Conservation (phyloP, 352 stramenopile genomes). For the Pythium dissotocum region DNA sequence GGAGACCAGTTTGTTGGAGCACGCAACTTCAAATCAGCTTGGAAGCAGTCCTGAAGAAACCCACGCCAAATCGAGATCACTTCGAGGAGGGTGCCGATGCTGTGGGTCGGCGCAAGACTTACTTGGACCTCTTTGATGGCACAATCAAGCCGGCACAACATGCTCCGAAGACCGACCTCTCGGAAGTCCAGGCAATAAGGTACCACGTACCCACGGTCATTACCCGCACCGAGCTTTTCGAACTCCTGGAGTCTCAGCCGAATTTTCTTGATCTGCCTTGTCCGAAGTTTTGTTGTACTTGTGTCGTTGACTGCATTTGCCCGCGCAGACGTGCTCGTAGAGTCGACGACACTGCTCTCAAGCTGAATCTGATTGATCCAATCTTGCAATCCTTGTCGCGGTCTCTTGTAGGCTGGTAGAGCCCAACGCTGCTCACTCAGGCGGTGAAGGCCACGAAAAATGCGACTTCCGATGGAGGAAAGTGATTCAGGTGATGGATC, state of each 20-base stretch:
- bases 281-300: slow-evolving; percentile 38
- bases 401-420: slow-evolving; percentile 48
- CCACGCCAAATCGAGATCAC: slow-evolving; percentile 15
- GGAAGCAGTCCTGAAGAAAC: slow-evolving; percentile 22
- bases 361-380: slow-evolving; percentile 44
- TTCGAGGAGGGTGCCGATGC: neutral
- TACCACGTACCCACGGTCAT: slow-evolving; percentile 46
- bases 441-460: slow-evolving; percentile 38
- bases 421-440: slow-evolving; percentile 42
- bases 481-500: slow-evolving; percentile 9
- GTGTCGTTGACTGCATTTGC: slow-evolving; percentile 11
- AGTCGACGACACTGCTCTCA: slow-evolving; percentile 1
- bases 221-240: slow-evolving; percentile 7
- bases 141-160: slow-evolving; percentile 17
- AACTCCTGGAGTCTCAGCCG: slow-evolving; percentile 38
- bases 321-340: slow-evolving; percentile 6
- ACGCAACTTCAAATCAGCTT: slow-evolving; percentile 16
- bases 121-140: neutral
- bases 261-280: slow-evolving; percentile 65
- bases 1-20: slow-evolving; percentile 2
- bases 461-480: slow-evolving; percentile 28
- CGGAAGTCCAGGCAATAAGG: slow-evolving; percentile 68
- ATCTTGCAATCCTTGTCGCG: slow-evolving; percentile 46
- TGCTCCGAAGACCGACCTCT: slow-evolving; percentile 36
- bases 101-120: neutral